Conservation (phyloP, 148 eudicot genomes). For the Pharnaceum exiguum region DNA sequence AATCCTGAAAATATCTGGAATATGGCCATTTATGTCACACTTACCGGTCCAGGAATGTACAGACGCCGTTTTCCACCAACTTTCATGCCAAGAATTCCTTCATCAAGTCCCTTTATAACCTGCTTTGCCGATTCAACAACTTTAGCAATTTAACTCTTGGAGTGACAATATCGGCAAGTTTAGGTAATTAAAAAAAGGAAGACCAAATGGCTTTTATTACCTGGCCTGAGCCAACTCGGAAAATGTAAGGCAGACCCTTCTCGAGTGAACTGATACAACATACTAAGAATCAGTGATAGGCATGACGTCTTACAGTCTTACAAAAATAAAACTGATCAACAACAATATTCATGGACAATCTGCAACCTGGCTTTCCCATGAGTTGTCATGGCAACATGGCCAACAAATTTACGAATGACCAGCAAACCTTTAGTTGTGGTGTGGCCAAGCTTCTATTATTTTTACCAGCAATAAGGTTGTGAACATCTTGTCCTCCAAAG, state of each 20-base stretch:
- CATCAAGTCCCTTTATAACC: slow-evolving; percentile 98
- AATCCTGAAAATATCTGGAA: background rate
- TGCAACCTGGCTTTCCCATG: too few relatives aligned
- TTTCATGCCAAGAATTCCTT: slow-evolving; percentile 92
- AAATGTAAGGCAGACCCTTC: slow-evolving; percentile 70
- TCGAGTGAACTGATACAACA: slow-evolving; percentile 75
- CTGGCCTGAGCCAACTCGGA: slow-evolving; percentile 97
- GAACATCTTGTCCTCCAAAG: too few relatives aligned
- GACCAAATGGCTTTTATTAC: slow-evolving; percentile 33
- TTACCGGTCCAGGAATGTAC: slow-evolving; percentile 92
- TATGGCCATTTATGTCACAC: slow-evolving; percentile 17
- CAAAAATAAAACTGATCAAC: too few relatives aligned
- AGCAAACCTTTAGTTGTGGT: too few relatives aligned
- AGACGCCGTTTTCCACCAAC: slow-evolving; percentile 89
- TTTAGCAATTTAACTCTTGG: background rate
- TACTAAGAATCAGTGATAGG: background rate
- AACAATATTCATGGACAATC: too few relatives aligned
- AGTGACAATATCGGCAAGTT: too few relatives aligned
- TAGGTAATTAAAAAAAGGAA: too few relatives aligned
- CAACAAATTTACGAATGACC: too few relatives aligned
- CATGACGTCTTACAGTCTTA: too few relatives aligned
- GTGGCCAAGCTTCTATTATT: too few relatives aligned
- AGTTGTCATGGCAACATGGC: too few relatives aligned
- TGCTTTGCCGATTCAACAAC: slow-evolving; percentile 23
- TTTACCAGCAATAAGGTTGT: too few relatives aligned